phyloP scores from a whole-genome alignment of 768 basidiomycete species.

The Boletales sp. region DNA sequence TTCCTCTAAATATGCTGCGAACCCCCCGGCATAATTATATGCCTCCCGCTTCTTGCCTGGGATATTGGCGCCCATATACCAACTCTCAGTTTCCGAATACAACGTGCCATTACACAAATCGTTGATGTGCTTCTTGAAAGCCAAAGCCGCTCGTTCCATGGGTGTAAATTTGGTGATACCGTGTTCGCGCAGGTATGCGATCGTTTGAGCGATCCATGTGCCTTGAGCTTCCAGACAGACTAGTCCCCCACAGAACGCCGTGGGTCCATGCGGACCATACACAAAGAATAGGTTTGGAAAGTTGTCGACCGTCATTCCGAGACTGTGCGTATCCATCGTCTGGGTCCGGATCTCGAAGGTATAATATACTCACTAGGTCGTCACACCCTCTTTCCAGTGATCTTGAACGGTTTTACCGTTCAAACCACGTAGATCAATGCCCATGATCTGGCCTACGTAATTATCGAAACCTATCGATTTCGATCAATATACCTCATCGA shows the following conservation, averaged over 20 bases:
- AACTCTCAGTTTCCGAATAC: neutral
- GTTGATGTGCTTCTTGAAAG: constrained; percentile 8
- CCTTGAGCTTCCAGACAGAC: constrained; percentile 2
- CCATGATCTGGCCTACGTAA: neutral
- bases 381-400: constrained; percentile 12
- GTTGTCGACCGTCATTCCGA: constrained; percentile 12
- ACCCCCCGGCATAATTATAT: constrained; percentile 2
- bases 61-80: constrained; percentile 6
- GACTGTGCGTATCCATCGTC: neutral
- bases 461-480: constrained; percentile 9
- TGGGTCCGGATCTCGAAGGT: neutral
- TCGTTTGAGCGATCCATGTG: constrained; percentile 6
- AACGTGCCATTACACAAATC: constrained; percentile 1
- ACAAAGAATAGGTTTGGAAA: constrained; percentile 13
- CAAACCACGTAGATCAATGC: constrained; percentile 12
- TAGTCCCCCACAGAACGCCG: constrained; percentile 2
- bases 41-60: constrained; percentile 6
- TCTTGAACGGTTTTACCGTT: constrained; percentile 10
- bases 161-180: constrained; percentile 10
- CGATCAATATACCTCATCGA: too few relatives aligned
- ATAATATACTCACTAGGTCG: constrained; percentile 9
- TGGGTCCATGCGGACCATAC: constrained; percentile 11
- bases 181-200: constrained; percentile 3
- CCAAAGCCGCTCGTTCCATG: neutral
- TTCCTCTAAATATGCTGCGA: neutral